Percentiles rank a stretch among this genome's conserved stretches.
Conservation (phyloP, 176 grass and related monocot genomes). For the Hyparrhenia diplandra region DNA sequence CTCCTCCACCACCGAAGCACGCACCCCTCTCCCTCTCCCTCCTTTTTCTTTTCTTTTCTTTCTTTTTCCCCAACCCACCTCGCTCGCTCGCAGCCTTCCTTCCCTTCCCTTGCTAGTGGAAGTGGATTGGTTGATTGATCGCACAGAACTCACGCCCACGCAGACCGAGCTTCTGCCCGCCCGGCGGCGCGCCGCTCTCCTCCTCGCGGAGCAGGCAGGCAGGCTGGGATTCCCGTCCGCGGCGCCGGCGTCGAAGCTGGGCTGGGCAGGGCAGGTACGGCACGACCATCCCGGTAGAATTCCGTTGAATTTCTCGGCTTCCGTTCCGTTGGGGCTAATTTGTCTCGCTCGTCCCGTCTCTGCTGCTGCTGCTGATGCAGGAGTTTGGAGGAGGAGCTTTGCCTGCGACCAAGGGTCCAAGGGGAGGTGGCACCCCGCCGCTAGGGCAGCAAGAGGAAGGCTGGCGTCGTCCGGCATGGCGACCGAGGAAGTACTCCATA, state of each 20-base stretch:
- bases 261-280: constrained; percentile 2
- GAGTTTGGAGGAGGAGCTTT: background rate
- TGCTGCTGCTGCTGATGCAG: background rate
- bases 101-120: background rate
- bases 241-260: background rate
- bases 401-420: background rate
- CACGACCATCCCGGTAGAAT: background rate
- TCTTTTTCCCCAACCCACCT: background rate
- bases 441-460: constrained; percentile 18
- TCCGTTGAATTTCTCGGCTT: background rate
- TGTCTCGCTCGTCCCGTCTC: background rate
- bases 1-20: background rate
- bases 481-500: constrained; percentile 57
- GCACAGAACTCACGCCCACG: background rate
- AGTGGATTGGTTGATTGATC: constrained; percentile 24
- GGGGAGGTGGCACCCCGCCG: background rate
- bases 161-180: background rate
- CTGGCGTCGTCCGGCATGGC: constrained; percentile 39
- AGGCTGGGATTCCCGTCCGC: background rate
- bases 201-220: background rate
- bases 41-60: no score
- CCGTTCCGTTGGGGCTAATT: background rate
- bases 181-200: background rate
- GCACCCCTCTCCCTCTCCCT: background rate
- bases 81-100: background rate